These are phyloP conservation scores for Xylariomycetidae sp. DNA, from an alignment of 2,329 filamentous ascomycete genomes.

Conservation along the genomic window DNA sequence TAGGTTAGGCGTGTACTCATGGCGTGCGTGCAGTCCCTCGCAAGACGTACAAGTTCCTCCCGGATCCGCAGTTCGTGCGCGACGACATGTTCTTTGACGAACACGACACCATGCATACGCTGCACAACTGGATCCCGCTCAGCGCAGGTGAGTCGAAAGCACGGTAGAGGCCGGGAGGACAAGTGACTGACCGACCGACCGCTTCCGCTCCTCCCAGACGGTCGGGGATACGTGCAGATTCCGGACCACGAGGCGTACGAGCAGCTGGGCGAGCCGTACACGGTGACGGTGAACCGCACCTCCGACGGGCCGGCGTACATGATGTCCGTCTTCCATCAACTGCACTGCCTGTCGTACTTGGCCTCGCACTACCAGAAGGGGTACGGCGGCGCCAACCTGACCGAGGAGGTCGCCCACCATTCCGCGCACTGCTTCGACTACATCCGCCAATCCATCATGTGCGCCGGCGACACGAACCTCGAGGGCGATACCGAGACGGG, in stretches of 20 bases:
- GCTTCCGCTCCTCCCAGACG: constrained; percentile 12
- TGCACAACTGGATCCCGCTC: constrained; percentile 31
- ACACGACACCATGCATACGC: constrained; percentile 24
- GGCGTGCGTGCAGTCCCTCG: constrained; percentile 25
- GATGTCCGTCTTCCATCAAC: constrained; percentile 33
- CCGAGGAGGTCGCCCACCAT: constrained; percentile 29
- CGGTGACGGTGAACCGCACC: constrained; percentile 22
- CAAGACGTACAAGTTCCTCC: constrained; percentile 28
- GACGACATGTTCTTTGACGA: constrained; percentile 30
- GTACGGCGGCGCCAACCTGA: constrained; percentile 26
- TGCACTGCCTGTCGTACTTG: constrained; percentile 32
- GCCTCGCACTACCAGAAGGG: constrained; percentile 29
- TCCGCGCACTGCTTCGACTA: constrained; percentile 34
- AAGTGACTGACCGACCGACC: constrained; percentile 1
- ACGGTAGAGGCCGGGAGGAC: not conserved
- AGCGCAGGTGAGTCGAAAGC: constrained; percentile 21
- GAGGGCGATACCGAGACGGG: constrained; percentile 31
- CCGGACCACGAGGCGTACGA: constrained; percentile 22
- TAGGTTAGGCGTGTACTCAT: not conserved
- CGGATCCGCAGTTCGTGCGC: constrained; percentile 24
- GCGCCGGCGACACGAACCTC: constrained; percentile 31
- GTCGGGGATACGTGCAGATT: constrained; percentile 28
- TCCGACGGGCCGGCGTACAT: constrained; percentile 31
- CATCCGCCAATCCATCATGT: constrained; percentile 31
- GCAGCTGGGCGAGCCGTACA: constrained; percentile 25